phyloP scores from a whole-genome alignment of 192 early-diverging fungal species.

The Lunasporangiospora selenospora region DNA sequence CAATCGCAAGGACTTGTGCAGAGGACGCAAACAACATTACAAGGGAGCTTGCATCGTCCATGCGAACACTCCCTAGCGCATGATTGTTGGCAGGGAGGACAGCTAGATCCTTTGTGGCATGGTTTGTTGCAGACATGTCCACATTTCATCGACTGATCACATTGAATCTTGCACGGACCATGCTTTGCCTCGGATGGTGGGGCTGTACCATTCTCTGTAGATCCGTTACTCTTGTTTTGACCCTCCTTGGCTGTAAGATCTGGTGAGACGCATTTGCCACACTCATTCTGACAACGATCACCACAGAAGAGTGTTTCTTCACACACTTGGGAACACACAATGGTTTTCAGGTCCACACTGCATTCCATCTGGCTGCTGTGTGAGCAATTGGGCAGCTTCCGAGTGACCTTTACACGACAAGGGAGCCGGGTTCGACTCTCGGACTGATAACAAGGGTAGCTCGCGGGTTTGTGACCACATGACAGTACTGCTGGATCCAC shows the following conservation, averaged over 20 bases:
- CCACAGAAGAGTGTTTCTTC: neutral
- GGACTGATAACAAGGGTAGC: conserved; percentile 24
- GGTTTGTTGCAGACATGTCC: neutral
- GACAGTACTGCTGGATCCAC: conserved; percentile 14
- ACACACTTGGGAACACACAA: conserved; percentile 41
- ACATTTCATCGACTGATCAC: conserved; percentile 51
- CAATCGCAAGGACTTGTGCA: conserved; percentile 52
- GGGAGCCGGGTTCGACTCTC: conserved; percentile 11
- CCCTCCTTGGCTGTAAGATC: neutral
- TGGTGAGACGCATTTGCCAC: conserved; percentile 8
- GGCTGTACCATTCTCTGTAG: too few relatives aligned
- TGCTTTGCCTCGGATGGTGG: conserved; percentile 8
- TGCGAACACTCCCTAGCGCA: conserved; percentile 51
- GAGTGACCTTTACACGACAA: conserved; percentile 26
- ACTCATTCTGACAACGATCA: too few relatives aligned
- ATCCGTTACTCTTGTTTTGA: too few relatives aligned
- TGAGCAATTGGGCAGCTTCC: conserved; percentile 45
- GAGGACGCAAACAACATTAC: conserved; percentile 35
- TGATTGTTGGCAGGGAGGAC: neutral
- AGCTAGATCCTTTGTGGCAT: neutral
- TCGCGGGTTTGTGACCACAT: conserved; percentile 31
- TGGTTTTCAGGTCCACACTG: neutral
- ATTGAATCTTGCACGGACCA: conserved; percentile 30
- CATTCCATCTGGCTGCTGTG: conserved; percentile 48
- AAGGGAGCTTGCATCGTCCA: conserved; percentile 31